Base-by-base conservation (phyloP, 1,139 yeast genomes). In the Blastobotrys persicus region DNA sequence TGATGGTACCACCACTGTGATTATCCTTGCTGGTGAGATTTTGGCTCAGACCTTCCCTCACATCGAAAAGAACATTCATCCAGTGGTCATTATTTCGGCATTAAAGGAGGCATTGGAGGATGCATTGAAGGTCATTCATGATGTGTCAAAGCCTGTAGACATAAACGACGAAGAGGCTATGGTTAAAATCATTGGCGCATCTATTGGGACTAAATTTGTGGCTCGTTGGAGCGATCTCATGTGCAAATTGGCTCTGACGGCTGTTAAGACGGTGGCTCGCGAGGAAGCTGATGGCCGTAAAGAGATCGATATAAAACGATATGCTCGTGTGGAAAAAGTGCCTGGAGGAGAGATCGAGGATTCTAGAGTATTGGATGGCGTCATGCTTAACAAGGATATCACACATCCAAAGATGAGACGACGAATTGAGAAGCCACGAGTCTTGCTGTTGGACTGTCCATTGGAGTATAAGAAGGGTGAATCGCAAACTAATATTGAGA, bases 261-360 rank as follows among this genome's bases (percentile, higher is more conserved):
- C 98, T 1, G 97, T 92, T 39, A 84, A 81, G 62, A 88, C 94
- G 1, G 96, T 94, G 9, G 73, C 80, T 52, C 51, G 55, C 6
- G 73, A 83, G 38, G 80, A 83, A 57, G 75, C 86, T 38, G 81
- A 78, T 33, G 75, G 72, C 40, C 79, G 80, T 65, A 84, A 83
- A 66, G 98, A 92, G 68, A 87, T 92, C 59, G 98, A 92, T 67
- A 82, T 83, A 65, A 94, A 94, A 76, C 79, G 98, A 69, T 92
- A 89, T 66, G 95, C 85, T 31, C 81, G 97, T 60, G 80, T 94
- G 54, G 98, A 94, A 70, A 92, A 92, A 73, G 85, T 94, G 54
- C 96, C 98, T 12, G 99, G 99, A 61, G 99, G 99, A 49, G 85
- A 91, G 47, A 85, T 94, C 82, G 96, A 92, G 68, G 98, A 92